phyloP scores from a whole-genome alignment of 176 grass and related monocot species.

The Carex cristatella region DNA sequence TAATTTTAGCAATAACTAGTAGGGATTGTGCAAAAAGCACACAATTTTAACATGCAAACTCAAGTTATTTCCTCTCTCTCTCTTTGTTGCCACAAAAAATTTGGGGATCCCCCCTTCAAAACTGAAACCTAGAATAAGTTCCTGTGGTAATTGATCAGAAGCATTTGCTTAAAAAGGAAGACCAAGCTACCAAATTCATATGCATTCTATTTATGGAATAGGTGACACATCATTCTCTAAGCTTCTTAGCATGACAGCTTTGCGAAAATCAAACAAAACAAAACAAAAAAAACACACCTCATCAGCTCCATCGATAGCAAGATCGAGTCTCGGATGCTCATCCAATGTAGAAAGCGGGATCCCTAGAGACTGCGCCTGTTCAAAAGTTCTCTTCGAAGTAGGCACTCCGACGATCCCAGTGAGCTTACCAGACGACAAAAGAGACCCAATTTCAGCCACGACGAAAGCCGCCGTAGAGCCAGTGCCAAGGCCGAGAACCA shows the following conservation, averaged over 20 bases:
- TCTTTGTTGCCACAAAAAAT: neutral
- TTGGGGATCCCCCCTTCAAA: neutral
- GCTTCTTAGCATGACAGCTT: neutral
- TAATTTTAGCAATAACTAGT: neutral
- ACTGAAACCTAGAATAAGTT: neutral
- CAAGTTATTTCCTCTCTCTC: neutral
- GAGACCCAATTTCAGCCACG: slow-evolving; percentile 78
- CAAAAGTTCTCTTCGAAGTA: slow-evolving; percentile 87
- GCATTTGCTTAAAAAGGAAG: neutral
- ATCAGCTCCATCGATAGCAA: slow-evolving; percentile 93
- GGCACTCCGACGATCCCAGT: slow-evolving; percentile 75
- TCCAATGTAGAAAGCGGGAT: slow-evolving; percentile 94
- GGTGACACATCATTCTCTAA: neutral
- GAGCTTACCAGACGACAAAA: slow-evolving; percentile 67
- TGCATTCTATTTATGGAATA: neutral
- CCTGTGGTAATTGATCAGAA: neutral
- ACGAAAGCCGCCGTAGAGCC: slow-evolving; percentile 95
- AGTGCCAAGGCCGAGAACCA: slow-evolving; percentile 94
- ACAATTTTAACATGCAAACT: neutral
- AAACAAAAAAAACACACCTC: slow-evolving; percentile 42
- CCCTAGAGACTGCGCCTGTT: slow-evolving; percentile 82
- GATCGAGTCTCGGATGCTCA: slow-evolving; percentile 74
- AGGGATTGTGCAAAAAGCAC: neutral
- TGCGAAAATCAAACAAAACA: neutral
- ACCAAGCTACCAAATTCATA: neutral